Evolutionary conservation across 2,329 filamentous ascomycete genomes (phyloP), one percentile per base, ranked within the genome.

Genomic region (Blastomyces emzantsi): DNA sequence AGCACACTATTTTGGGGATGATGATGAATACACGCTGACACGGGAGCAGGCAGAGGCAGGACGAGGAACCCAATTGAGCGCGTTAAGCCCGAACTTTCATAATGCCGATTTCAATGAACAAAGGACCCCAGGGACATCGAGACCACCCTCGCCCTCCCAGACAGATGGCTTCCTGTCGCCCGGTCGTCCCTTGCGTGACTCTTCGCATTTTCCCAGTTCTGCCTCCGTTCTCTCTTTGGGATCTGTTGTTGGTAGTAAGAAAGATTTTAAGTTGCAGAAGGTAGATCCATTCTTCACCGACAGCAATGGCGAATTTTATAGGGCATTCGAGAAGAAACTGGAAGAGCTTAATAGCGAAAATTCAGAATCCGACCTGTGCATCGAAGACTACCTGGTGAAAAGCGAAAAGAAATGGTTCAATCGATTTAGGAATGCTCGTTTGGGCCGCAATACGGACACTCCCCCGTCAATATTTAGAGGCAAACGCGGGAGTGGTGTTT

Each of bases 261-360:
- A 82, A 62, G 81, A 86, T 69, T 85, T 82, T 70, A 82, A 83
- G 65, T 79, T 87, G 19, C 86, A 88, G 70, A 85, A 87, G 63
- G 83, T 88, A 0, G 85, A 86, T 67, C 86, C 85, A 2, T 86
- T 85, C 75, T 89, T 89, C 75, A 87, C 83, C 6, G 86, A 88
- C 70, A 81, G 82, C 57, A 84, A 80, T 43, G 85, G 85, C 41
- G 79, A 85, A 66, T 88, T 85, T 71, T 85, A 83, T 66, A 78
- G 78, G 65, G 78, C 76, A 1, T 88, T 87, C 66, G 82, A 84
- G 64, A 79, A 81, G 71, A 83, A 79, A 69, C 78, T 88, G 1
- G 80, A 84, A 41, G 72, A 74, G 1, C 75, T 88, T 19, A 82
- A 76, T 56, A 84, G 82, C 9, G 78, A 80, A 66, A 86, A 82